Conservation (phyloP, 1,284 basidiomycete species). For the Cutaneotrichosporon sp. region DNA sequence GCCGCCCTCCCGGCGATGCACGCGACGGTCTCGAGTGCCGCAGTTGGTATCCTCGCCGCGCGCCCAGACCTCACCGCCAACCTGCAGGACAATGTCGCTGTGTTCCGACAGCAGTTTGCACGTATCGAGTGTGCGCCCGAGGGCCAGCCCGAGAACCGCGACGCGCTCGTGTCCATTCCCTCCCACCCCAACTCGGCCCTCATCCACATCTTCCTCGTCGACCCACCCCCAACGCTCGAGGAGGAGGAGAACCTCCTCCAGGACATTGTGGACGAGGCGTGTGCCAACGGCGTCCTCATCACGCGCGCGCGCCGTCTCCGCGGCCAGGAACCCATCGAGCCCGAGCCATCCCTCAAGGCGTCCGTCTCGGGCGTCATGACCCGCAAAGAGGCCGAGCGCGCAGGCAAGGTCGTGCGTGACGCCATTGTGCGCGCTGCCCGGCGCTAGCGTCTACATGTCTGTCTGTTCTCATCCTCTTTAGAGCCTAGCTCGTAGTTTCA, state of each 20-base stretch:
- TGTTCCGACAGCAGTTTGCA: slow-evolving; percentile 71
- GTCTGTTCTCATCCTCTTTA: background rate
- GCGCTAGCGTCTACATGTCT: background rate
- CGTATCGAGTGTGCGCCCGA: slow-evolving; percentile 51
- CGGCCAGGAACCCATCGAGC: slow-evolving; percentile 75
- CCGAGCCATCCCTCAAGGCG: slow-evolving; percentile 80
- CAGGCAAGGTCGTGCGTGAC: slow-evolving; percentile 66
- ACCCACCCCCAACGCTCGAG: slow-evolving; percentile 53
- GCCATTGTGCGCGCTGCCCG: slow-evolving; percentile 52
- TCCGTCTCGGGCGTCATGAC: slow-evolving; percentile 70
- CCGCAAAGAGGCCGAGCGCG: slow-evolving; percentile 88
- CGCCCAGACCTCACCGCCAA: slow-evolving; percentile 67
- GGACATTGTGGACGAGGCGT: slow-evolving; percentile 77
- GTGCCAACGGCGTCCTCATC: slow-evolving; percentile 71
- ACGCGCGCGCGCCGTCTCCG: slow-evolving; percentile 73
- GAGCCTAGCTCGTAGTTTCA: background rate
- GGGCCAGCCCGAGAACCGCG: slow-evolving; percentile 25
- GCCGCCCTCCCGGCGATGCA: slow-evolving; percentile 89
- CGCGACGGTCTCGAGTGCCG: slow-evolving; percentile 78
- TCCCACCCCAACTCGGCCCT: slow-evolving; percentile 79
- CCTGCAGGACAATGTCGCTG: slow-evolving; percentile 74
- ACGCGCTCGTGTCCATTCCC: slow-evolving; percentile 72
- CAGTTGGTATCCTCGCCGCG: slow-evolving; percentile 68
- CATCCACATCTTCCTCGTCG: slow-evolving; percentile 71
- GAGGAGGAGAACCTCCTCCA: slow-evolving; percentile 74